Evolutionary conservation across 2,329 filamentous ascomycete genomes (phyloP), one percentile per base, ranked within the genome.

Genomic region (Lanzia echinophila): DNA sequence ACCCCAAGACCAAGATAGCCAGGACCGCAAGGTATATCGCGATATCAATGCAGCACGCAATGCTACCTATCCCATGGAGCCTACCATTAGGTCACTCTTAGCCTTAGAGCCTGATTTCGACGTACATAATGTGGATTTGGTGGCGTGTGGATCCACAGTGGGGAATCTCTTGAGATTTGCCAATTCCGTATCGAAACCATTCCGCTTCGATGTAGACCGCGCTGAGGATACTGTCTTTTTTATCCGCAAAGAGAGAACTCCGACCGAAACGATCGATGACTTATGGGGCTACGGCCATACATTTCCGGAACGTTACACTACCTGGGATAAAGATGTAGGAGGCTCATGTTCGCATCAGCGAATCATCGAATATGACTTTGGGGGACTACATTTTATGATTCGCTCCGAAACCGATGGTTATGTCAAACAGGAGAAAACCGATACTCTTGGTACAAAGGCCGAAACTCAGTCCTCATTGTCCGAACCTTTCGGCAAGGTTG

Each of bases 251-350:
- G 83, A 86, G 61, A 82, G 79, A 43, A 75, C 78, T 0, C 81
- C 83, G 0, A 76, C 66, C 0, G 80, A 85, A 59, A 63, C 73
- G 0, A 81, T 88, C 5, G 59, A 69, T 0, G 72, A 72, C n/a
- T 69, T 88, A 0, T 60, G 61, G 15, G 86, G 85, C 0, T 87
- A 75, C 60, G 84, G 84, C 0, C 83, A 88, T 60, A 75, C 79
- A 0, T 88, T 89, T 58, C 82, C 81, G 0, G 81, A 87, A 46
- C 73, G 73, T 1, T 83, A 87, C 62, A 88, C 86, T 0, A 79
- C 73, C 0, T 88, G 84, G 83, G 76, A 79, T 10, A 11, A 60
- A 0, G 73, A 73, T 1, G 76, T 82, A 0, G 73, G 72, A 44
- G 72, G 73, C 0, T 87, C 83, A 0, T 69, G 68, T 1, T 81